These are phyloP conservation scores for Pyrus betulifolia DNA, from an alignment of 306 rosid species.

Conservation along the genomic window DNA sequence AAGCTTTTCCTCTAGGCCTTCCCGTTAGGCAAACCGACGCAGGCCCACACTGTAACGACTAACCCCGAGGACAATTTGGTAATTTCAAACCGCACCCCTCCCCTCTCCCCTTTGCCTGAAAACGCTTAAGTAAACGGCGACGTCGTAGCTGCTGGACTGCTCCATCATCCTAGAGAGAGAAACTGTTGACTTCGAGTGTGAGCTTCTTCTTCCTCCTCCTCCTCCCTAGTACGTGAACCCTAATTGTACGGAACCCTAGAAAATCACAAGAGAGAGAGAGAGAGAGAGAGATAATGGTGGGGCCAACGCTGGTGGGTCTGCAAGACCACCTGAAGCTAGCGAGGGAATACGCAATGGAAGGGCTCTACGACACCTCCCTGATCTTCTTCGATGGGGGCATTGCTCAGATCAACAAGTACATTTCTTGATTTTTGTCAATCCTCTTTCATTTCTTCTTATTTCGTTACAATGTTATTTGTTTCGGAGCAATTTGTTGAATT, in stretches of 20 bases:
- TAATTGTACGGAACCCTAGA: background rate
- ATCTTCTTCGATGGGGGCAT: constrained; percentile 95
- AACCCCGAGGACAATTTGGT: constrained; percentile 6
- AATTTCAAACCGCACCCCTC: background rate
- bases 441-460: background rate
- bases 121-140: constrained; percentile 36
- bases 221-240: background rate
- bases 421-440: background rate
- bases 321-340: constrained; percentile 94
- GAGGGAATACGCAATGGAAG: constrained; percentile 91
- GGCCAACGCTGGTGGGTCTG: constrained; percentile 60
- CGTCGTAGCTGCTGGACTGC: constrained; percentile 12
- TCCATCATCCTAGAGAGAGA: constrained; percentile 3
- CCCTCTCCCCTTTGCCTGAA: background rate
- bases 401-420: constrained; percentile 97
- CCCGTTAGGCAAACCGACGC: background rate
- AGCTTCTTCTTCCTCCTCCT: background rate
- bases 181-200: background rate
- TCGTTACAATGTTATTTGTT: background rate
- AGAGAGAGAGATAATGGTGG: constrained; percentile 34
- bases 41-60: background rate
- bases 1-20: background rate
- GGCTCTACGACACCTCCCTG: constrained; percentile 78
- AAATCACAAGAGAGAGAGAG: background rate
- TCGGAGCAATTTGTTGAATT: background rate